These are phyloP conservation scores for Malus asiatica DNA, from an alignment of 306 rosid genomes.

Conservation along the genomic window DNA sequence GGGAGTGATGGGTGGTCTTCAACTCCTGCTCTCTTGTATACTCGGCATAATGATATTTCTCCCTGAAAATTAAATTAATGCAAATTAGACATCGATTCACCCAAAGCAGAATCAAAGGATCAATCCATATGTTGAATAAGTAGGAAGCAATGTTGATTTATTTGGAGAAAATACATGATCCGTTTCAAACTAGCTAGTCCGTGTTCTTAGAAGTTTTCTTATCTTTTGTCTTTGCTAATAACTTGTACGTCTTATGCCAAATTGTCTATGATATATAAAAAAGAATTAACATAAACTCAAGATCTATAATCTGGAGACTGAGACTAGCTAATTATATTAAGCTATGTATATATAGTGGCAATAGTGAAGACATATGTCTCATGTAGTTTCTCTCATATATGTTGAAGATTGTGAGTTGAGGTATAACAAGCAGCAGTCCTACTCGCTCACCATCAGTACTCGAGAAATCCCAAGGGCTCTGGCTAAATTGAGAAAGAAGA, in stretches of 20 bases:
- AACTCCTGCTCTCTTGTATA: slow-evolving; percentile 92
- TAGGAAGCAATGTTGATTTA: neutral
- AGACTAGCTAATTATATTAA: neutral
- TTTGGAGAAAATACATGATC: neutral
- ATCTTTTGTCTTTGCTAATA: neutral
- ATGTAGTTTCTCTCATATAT: neutral
- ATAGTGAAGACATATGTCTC: neutral
- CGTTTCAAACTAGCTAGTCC: neutral
- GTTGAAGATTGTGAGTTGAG: neutral
- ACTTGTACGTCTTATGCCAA: neutral
- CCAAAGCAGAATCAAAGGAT: neutral
- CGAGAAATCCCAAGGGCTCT: neutral
- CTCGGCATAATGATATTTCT: slow-evolving; percentile 92
- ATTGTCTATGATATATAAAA: neutral
- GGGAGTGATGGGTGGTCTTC: slow-evolving; percentile 93
- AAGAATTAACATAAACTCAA: neutral
- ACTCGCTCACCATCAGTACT: neutral
- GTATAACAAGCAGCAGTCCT: neutral
- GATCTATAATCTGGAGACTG: neutral
- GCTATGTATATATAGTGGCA: neutral
- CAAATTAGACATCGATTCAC: neutral
- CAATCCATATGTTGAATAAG: no score
- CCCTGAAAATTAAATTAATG: slow-evolving; percentile 32
- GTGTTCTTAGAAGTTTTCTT: neutral
- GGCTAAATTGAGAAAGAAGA: neutral